Percentiles rank a stretch among this genome's conserved stretches.
These are phyloP conservation scores for Gamsiella multidivaricata DNA, from an alignment of 192 early-diverging fungal genomes.

Conservation along the genomic window DNA sequence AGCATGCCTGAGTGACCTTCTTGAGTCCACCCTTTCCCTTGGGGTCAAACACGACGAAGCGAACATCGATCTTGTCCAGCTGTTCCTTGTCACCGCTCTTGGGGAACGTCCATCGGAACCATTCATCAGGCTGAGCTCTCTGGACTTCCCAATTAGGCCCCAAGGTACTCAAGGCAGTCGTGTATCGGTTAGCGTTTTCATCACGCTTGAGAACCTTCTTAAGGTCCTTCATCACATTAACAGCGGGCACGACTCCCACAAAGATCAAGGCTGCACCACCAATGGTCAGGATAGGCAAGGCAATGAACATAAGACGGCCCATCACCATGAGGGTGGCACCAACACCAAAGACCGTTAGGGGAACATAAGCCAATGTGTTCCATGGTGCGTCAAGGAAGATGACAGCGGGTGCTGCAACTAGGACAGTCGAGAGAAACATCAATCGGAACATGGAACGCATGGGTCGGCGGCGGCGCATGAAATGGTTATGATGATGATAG, in stretches of 20 bases:
- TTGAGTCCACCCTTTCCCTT: too few species aligned
- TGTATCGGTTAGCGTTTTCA: slow-evolving; percentile 1
- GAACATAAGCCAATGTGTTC: slow-evolving; percentile 9
- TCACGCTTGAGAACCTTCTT: slow-evolving; percentile 28
- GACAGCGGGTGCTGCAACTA: slow-evolving; percentile 31
- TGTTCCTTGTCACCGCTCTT: not conserved
- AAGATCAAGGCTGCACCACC: slow-evolving; percentile 28
- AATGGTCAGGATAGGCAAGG: slow-evolving; percentile 9
- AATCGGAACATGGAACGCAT: slow-evolving; percentile 27
- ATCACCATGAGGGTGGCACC: slow-evolving; percentile 25
- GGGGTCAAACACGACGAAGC: slow-evolving; percentile 38
- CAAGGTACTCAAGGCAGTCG: slow-evolving; percentile 12
- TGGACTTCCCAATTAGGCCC: slow-evolving; percentile 33
- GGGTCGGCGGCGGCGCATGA: slow-evolving; percentile 5
- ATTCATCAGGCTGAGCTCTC: slow-evolving; percentile 25
- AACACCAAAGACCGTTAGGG: slow-evolving; percentile 19
- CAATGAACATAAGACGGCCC: slow-evolving; percentile 15
- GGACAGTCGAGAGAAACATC: slow-evolving; percentile 23
- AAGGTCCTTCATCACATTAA: slow-evolving; percentile 21
- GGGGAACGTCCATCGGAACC: slow-evolving; percentile 41
- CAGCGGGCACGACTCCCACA: slow-evolving; percentile 13
- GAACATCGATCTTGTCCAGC: slow-evolving; percentile 29
- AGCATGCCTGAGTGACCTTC: too few species aligned
- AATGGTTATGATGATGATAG: slow-evolving; percentile 19
- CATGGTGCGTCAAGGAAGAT: slow-evolving; percentile 19